Conservation (phyloP, 1,284 basidiomycete genomes). For the Cystobasidium sp. region DNA sequence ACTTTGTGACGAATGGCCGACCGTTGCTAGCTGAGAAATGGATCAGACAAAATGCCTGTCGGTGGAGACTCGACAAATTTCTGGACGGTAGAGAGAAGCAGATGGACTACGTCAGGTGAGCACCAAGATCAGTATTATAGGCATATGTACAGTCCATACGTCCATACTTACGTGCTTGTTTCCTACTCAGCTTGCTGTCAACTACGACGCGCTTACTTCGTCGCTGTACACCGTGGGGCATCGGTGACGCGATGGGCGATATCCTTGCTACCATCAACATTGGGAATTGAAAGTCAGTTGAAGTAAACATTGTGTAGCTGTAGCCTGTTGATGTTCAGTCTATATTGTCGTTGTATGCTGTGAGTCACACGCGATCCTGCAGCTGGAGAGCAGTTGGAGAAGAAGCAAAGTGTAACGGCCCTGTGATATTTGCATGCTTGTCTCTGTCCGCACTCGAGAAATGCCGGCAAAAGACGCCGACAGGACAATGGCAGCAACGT, state of each 20-base stretch:
- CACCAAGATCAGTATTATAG: too few relatives aligned
- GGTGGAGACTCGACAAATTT: slow-evolving; percentile 17
- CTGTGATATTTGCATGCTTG: too few relatives aligned
- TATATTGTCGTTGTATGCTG: too few relatives aligned
- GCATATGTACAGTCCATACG: not conserved
- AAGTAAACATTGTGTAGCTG: not conserved
- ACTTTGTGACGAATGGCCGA: slow-evolving; percentile 5
- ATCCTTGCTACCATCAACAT: slow-evolving; percentile 26
- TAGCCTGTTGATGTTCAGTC: too few relatives aligned
- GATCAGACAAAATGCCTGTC: not conserved
- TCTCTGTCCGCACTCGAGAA: too few relatives aligned
- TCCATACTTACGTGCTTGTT: not conserved
- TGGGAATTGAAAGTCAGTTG: not conserved
- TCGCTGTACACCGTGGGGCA: slow-evolving; percentile 27
- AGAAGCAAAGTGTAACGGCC: too few relatives aligned
- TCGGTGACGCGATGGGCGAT: slow-evolving; percentile 17
- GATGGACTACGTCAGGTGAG: slow-evolving; percentile 39
- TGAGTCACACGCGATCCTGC: too few relatives aligned
- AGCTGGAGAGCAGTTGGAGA: too few relatives aligned
- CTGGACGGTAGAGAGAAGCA: slow-evolving; percentile 30
- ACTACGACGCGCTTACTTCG: slow-evolving; percentile 28
- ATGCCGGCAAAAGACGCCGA: too few relatives aligned
- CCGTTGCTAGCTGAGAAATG: slow-evolving; percentile 7
- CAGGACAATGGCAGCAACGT: too few relatives aligned
- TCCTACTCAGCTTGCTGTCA: slow-evolving; percentile 15